Evolutionary conservation across 148 eudicot genomes (phyloP), one percentile per base, ranked within the genome.

Genomic region (Camellia japonica): DNA sequence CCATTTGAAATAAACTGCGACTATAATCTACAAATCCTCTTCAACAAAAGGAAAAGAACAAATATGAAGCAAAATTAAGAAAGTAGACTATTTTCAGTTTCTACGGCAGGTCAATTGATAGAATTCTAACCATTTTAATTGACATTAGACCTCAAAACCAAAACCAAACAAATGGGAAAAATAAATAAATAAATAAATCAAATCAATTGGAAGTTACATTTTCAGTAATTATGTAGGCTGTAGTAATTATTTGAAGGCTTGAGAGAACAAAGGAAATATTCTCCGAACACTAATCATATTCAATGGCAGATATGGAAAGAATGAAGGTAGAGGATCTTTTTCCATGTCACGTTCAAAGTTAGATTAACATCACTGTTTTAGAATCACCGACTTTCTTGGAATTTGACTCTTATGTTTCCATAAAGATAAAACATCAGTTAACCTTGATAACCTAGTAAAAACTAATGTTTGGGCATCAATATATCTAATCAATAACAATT

Each of bases 401-500:
- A 68, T 68, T 44, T 12, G 16, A 68, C 42, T 42, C 64, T 43
- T 12, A 4, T 68, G 10, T 44, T 20, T 30, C 18, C 49, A 5
- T 68, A 68, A 68, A 41, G 51, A 68, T 16, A 10, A 11, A 42
- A 3, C 58, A 20, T 42, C 12, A 73, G n/a, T 73, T 20, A 74
- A 74, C 77, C 19, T 74, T 56, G 65, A 54, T 75, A 68, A 75
- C 51, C 41, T 6, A 56, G 77, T 16, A 56, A 74, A 60, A 47
- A 70, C 56, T 74, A 73, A 9, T 23, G 15, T 58, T 38, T 16
- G 51, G 44, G n/a, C 68, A 43, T 60, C 1, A 2, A 59, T 75
- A 49, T 71, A 71, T n/a, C 2, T 11, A 20, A n/a, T 19, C 10
- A 23, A 11, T 7, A 0, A n/a, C 54, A 0, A 44, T 1, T 44